Conservation (phyloP, 2,329 filamentous ascomycete genomes). For the Drechslerella coelobrocha region DNA sequence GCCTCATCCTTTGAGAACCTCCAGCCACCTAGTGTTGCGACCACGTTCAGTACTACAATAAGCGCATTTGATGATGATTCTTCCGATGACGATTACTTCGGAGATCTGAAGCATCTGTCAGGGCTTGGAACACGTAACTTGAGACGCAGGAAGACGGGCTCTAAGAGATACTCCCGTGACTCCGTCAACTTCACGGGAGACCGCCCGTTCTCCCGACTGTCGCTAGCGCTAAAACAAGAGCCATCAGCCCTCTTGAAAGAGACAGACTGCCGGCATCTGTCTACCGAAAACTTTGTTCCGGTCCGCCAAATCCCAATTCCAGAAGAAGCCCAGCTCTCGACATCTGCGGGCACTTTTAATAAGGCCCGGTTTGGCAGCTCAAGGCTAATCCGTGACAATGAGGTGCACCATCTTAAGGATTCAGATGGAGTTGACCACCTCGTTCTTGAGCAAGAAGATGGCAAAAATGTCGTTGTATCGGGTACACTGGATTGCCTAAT, state of each 20-base stretch:
- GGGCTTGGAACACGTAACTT: conserved; percentile 40
- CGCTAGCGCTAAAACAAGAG: conserved; percentile 35
- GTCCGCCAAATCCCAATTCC: conserved; percentile 42
- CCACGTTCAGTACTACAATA: conserved; percentile 8
- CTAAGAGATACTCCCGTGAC: conserved; percentile 43
- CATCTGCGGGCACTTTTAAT: conserved; percentile 36
- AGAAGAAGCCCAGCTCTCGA: conserved; percentile 44
- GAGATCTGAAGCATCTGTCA: conserved; percentile 36
- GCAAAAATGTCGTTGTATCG: conserved; percentile 44
- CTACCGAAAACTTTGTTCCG: conserved; percentile 41
- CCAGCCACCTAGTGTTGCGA: not conserved
- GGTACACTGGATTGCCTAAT: conserved; percentile 44
- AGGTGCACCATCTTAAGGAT: conserved; percentile 50
- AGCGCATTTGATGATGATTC: conserved; percentile 49
- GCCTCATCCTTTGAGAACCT: conserved; percentile 37
- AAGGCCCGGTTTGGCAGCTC: conserved; percentile 34
- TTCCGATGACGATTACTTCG: conserved; percentile 47
- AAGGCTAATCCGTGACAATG: conserved; percentile 45
- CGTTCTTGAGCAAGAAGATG: conserved; percentile 45
- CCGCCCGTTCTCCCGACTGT: conserved; percentile 33
- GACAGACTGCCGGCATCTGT: conserved; percentile 18
- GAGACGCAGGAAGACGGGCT: conserved; percentile 30
- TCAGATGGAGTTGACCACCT: conserved; percentile 42
- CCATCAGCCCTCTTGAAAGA: conserved; percentile 20
- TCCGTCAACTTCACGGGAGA: conserved; percentile 24